A percentile compares a stretch with the other conserved stretches of the same genome.
Evolutionary conservation across 169 alveolate species (phyloP).

Genomic region (Plasmodium adleri): DNA sequence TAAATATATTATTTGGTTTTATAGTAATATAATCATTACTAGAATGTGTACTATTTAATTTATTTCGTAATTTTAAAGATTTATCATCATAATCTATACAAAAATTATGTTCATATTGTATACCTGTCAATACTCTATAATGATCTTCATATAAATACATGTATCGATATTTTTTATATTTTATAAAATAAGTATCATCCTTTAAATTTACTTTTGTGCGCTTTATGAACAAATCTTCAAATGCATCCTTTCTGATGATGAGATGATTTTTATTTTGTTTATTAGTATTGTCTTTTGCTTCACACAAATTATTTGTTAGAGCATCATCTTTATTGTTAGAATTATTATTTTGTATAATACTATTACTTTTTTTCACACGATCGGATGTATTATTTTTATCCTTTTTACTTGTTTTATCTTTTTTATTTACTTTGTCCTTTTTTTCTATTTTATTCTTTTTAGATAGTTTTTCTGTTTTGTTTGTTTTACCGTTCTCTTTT

Average conservation of each 20-base stretch:
- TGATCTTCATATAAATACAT: conserved; percentile 10
- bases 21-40: not conserved
- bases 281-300: not conserved
- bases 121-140: conserved; percentile 33
- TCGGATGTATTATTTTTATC: too few relatives aligned
- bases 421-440: too few relatives aligned
- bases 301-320: too few relatives aligned
- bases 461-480: too few relatives aligned
- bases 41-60: conserved; percentile 3
- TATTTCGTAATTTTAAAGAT: conserved; percentile 1
- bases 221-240: not conserved
- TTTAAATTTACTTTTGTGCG: conserved; percentile 18
- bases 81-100: conserved; percentile 8
- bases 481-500: not conserved
- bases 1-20: conserved; percentile 11
- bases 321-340: too few relatives aligned
- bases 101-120: conserved; percentile 24
- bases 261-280: not conserved
- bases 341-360: too few relatives aligned
- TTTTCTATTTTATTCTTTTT: too few relatives aligned
- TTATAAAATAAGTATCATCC: conserved; percentile 2
- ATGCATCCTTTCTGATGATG: not conserved
- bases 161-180: conserved; percentile 13
- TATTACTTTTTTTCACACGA: too few relatives aligned
- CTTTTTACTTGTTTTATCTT: too few relatives aligned